Base-by-base conservation (phyloP, 129 eudicot species). In the Flaveria ramosissima region DNA sequence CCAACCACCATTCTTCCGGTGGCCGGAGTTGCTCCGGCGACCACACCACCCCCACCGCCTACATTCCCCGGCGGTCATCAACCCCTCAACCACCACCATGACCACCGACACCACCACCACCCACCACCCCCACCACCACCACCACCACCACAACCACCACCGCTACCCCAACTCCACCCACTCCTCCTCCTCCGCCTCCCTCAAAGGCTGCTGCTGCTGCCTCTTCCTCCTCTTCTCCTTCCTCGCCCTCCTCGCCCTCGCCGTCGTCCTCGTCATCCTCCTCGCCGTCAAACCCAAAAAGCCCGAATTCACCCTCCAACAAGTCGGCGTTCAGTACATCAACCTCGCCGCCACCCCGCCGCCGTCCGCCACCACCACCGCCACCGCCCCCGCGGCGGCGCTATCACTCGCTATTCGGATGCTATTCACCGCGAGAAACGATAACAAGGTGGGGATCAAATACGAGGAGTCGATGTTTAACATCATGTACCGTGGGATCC, bases 181-280 rank as follows among this genome's bases (percentile, higher is more conserved):
- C 64, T 87, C 83, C 7, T 79, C 83, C 64, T 73, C 97, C 64
- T 56, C 90, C 51, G 88, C 99, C 77, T 84, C 96, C 6, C 75
- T 95, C 74, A 90, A 90, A 80, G 99, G 99, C 85, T 95, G 99
- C 45, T 92, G 97, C 74, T 95, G 99, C 77, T 95, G 97, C 60
- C 94, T 95, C 63, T 89, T 95, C 84, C 96, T 95, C 72, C 88
- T 95, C 62, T 89, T 95, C 82, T 87, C 97, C 75, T 88, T 94
- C 92, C 86, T 94, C 79, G 85, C 85, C 26, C 96, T 95, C 64
- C 84, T 92, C 68, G 60, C 51, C 53, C 78, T 92, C 78, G 97
- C 97, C 72, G 88, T 91, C 60, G 70, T 88, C 74, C 96, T 95
- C 84, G 87, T 92, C 75, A 55, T 95, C 61, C 52, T 95, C 51